Conservation (phyloP, 2,329 filamentous ascomycete species). For the Fusarium multiceps region DNA sequence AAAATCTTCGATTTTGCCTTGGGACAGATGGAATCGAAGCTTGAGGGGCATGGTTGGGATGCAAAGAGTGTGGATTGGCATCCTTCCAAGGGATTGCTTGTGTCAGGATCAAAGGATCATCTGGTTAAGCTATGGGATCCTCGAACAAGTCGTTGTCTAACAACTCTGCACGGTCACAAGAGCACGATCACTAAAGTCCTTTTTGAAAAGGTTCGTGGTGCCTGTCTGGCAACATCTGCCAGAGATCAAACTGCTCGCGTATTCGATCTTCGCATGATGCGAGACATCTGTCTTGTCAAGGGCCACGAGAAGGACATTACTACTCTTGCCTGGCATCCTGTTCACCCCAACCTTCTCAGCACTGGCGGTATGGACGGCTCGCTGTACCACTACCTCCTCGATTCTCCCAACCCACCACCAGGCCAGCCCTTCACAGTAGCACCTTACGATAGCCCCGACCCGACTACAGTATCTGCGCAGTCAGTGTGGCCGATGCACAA, state of each 20-base stretch:
- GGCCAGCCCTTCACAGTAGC: constrained; percentile 78
- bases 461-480: constrained; percentile 81
- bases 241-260: constrained; percentile 92
- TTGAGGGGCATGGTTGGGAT: constrained; percentile 98
- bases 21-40: constrained; percentile 81
- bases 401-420: constrained; percentile 87
- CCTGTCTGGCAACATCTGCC: constrained; percentile 90
- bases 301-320: constrained; percentile 98
- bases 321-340: constrained; percentile 91
- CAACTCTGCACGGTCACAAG: constrained; percentile 95
- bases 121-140: constrained; percentile 98
- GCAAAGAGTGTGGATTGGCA: constrained; percentile 98
- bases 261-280: constrained; percentile 98
- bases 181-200: constrained; percentile 94
- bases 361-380: constrained; percentile 92
- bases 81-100: constrained; percentile 90
- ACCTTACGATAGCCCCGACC: constrained; percentile 87
- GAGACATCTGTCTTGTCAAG: constrained; percentile 91
- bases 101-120: constrained; percentile 97
- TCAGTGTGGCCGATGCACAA: constrained; percentile 93
- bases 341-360: constrained; percentile 88
- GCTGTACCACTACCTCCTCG: constrained; percentile 92
- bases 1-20: constrained; percentile 97
- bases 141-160: constrained; percentile 87
- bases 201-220: constrained; percentile 87